Percentiles rank a stretch among this genome's conserved stretches.
phyloP scores from a whole-genome alignment of 2,329 filamentous ascomycete species.

The Fusarium neocosmosporiellum region DNA sequence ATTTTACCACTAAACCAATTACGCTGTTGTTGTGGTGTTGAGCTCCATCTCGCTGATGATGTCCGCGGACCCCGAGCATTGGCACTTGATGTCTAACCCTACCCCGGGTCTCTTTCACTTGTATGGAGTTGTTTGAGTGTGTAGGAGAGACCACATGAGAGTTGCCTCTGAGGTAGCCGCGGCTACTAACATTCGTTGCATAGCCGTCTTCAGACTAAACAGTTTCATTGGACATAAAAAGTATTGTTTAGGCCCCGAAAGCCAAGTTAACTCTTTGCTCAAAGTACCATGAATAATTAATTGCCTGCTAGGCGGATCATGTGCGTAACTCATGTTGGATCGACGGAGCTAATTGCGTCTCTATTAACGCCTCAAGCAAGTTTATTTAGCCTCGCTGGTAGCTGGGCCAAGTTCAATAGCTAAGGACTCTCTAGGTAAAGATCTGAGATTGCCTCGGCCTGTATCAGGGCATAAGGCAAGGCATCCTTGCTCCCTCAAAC shows the following conservation, averaged over 20 bases:
- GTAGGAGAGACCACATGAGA: background rate
- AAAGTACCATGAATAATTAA: background rate
- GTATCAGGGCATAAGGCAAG: background rate
- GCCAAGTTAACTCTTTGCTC: background rate
- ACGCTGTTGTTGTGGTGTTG: no score
- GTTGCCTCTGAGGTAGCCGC: background rate
- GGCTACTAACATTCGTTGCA: background rate
- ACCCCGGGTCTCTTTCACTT: background rate
- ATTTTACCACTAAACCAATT: no score
- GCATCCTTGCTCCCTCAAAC: background rate
- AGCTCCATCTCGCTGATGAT: no score
- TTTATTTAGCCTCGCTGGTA: background rate
- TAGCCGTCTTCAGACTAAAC: background rate
- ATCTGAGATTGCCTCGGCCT: background rate
- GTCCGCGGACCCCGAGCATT: background rate
- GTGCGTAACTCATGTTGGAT: background rate
- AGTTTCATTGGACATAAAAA: background rate
- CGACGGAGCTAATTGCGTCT: background rate
- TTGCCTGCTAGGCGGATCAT: background rate
- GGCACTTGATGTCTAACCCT: background rate
- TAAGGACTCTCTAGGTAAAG: background rate
- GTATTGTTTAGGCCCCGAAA: background rate
- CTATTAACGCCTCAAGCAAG: background rate
- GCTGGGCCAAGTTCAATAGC: background rate
- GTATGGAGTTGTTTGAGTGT: background rate